Conservation (phyloP, 306 rosid genomes). For the Cucumis hystrix region DNA sequence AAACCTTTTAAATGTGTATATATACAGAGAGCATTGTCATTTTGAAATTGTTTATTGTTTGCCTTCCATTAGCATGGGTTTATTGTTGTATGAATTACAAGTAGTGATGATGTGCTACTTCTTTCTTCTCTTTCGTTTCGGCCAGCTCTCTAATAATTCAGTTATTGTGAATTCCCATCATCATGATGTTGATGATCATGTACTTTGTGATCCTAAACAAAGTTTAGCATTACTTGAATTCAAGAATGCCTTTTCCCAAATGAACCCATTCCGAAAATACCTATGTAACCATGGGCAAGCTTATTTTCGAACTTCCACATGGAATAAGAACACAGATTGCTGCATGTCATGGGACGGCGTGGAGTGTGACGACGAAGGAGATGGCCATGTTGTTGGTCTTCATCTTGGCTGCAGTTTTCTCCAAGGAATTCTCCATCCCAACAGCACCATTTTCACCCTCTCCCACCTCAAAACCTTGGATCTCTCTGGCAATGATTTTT, state of each 20-base stretch:
- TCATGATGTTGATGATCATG: not conserved
- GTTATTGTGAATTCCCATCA: not conserved
- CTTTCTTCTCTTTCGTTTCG: not conserved
- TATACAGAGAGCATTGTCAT: too few species aligned
- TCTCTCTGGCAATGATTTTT: not conserved
- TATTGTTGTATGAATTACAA: too few species aligned
- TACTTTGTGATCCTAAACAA: not conserved
- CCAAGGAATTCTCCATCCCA: not conserved
- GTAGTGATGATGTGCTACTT: too few species aligned
- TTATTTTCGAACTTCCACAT: too few species aligned
- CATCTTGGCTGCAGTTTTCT: slow-evolving; percentile 3
- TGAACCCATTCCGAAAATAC: too few species aligned
- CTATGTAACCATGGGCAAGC: too few species aligned
- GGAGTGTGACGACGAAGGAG: not conserved
- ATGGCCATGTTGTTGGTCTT: not conserved
- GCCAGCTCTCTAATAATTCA: not conserved
- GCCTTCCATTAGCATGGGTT: too few species aligned
- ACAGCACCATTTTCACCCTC: not conserved
- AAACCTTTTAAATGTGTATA: too few species aligned
- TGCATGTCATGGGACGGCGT: not conserved
- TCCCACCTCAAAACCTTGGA: not conserved
- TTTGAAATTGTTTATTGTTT: too few species aligned
- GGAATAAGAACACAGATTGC: not conserved
- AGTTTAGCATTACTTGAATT: slow-evolving; percentile 13
- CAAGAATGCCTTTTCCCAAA: not conserved